These are phyloP conservation scores for Fusarium algeriense DNA, from an alignment of 2,329 filamentous ascomycete species.

Conservation along the genomic window DNA sequence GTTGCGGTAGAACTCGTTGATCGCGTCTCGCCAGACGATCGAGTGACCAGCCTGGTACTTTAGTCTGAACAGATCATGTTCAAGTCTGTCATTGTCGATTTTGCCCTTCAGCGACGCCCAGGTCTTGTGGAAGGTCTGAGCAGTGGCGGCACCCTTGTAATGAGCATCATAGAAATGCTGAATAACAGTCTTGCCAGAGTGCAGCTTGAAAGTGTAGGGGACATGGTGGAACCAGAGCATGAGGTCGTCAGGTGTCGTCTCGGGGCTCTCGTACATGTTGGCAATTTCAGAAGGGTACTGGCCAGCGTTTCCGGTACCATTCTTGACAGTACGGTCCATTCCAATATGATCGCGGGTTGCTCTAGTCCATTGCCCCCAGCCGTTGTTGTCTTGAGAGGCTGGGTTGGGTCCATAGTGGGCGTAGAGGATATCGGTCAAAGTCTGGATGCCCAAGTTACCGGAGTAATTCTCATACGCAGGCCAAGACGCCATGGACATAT, in stretches of 20 bases:
- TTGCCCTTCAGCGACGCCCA: conserved; percentile 68
- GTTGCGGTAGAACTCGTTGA: conserved; percentile 70
- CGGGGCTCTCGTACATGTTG: conserved; percentile 67
- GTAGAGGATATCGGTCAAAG: conserved; percentile 74
- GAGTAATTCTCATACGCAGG: conserved; percentile 78
- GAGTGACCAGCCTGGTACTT: conserved; percentile 77
- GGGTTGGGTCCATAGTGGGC: conserved; percentile 74
- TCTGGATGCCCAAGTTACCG: conserved; percentile 78
- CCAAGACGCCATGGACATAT: conserved; percentile 77
- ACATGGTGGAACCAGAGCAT: conserved; percentile 83
- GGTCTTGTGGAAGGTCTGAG: conserved; percentile 66
- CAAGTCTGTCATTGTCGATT: conserved; percentile 70
- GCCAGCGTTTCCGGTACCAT: conserved; percentile 74
- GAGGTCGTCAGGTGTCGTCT: conserved; percentile 75
- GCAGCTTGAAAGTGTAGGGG: conserved; percentile 71
- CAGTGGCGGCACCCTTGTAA: conserved; percentile 69
- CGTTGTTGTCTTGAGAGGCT: conserved; percentile 73
- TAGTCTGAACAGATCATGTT: conserved; percentile 69
- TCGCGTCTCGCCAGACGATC: conserved; percentile 77
- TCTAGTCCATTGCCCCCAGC: conserved; percentile 78
- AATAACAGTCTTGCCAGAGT: conserved; percentile 75
- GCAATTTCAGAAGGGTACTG: conserved; percentile 75
- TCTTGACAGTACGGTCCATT: conserved; percentile 78
- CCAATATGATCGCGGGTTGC: conserved; percentile 71
- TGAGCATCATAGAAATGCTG: conserved; percentile 76